Base-by-base conservation (phyloP, 805 yeast genomes). In the Schwanniomyces polymorphus region DNA sequence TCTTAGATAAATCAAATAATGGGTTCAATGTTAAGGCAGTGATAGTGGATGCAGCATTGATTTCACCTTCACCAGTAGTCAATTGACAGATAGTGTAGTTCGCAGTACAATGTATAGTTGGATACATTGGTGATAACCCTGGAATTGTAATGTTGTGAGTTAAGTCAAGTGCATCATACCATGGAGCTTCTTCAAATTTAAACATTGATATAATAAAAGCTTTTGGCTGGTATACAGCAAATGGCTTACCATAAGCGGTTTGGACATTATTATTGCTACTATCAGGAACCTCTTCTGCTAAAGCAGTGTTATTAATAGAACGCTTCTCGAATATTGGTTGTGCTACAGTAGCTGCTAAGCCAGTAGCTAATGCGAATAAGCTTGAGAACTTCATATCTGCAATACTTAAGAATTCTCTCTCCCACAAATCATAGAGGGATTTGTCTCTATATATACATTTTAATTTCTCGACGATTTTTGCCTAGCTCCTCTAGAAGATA, bases 11-110 rank as follows among this genome's bases (percentile, higher is more conserved):
- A 58, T 84, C 85, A 51, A 84, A 82, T 47, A 70, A 56, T 34
- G 85, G 81, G 47, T 73, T 71, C 59, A 81, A 68, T 9, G 77
- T 61, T 52, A 84, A 64, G 6, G 88, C 84, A 37, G 79, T 73
- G 48, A 82, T 59, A 21, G 86, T 70, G 23, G 82, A 52, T 12
- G 88, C 87, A 33, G 88, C 88, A 56, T 84, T 84, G 53, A 81
- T 76, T 60, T 83, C 87, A 52, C 83, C 84, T 65, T 82, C 88
- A 45, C 88, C 88, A n/a, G 85, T 79, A 39, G 85, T 80, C 45
- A 82, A 58, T 58, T 81, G 82, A 70, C 87, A 83, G 26, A 84
- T 61, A 26, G 77, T 60, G 65, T 73, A 77, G 66, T 80, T 71
- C 29, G 67, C 56, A 47, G 75, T 76, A 65, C 88, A 83, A 67